Evolutionary conservation across 2,329 filamentous ascomycete genomes (phyloP).

Genomic region (Aureobasidium sp.): DNA sequence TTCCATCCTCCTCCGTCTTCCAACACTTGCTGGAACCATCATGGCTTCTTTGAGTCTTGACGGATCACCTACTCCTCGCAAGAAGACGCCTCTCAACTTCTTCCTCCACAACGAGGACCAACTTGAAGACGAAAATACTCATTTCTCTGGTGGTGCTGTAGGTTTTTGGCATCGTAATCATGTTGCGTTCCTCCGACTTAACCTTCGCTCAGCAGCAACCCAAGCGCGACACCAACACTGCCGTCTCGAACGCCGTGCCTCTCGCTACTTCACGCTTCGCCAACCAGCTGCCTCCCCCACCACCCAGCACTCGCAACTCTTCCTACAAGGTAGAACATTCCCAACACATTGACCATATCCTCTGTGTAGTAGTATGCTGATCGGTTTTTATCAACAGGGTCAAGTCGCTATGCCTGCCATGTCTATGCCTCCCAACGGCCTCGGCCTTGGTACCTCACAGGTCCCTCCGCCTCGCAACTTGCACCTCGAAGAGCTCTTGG

Average conservation of each 20-base stretch:
- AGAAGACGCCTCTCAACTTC: conserved; percentile 26
- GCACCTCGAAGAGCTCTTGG: conserved; percentile 65
- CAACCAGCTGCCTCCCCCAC: conserved; percentile 24
- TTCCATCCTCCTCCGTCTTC: conserved; percentile 7
- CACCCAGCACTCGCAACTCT: not conserved
- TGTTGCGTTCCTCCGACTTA: conserved; percentile 10
- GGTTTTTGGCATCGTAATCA: not conserved
- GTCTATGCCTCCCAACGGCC: not conserved
- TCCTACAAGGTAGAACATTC: conserved; percentile 2
- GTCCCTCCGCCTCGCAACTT: conserved; percentile 21
- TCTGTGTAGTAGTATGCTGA: not conserved
- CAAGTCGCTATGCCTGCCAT: not conserved
- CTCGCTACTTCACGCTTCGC: conserved; percentile 32
- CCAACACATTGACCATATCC: not conserved
- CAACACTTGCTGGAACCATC: conserved; percentile 19
- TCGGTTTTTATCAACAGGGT: not conserved
- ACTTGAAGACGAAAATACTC: conserved; percentile 8
- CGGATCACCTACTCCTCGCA: conserved; percentile 37
- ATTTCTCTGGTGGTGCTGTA: conserved; percentile 5
- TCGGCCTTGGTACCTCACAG: not conserved
- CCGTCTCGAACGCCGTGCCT: conserved; percentile 21
- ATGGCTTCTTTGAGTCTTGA: conserved; percentile 30
- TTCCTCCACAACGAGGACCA: conserved; percentile 9
- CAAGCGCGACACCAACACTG: conserved; percentile 6
- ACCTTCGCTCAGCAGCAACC: not conserved